Evolutionary conservation across 305 asterid species (phyloP).

Genomic region (Stenogyne calaminthoides): DNA sequence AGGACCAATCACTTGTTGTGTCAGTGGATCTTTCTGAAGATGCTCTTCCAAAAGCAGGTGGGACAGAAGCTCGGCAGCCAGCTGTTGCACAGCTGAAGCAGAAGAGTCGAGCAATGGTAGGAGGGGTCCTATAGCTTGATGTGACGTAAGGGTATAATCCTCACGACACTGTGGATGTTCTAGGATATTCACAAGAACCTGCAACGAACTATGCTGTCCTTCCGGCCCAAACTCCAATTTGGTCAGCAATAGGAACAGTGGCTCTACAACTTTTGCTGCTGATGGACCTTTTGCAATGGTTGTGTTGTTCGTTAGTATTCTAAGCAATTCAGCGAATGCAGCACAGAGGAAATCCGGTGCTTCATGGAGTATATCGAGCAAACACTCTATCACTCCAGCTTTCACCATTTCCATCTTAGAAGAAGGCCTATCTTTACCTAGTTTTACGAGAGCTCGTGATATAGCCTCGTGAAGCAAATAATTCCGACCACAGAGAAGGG

Average conservation of each 20-base stretch:
- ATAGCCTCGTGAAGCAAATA: conserved; percentile 89
- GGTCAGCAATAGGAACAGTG: conserved; percentile 72
- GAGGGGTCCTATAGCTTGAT: conserved; percentile 86
- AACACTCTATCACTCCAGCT: conserved; percentile 80
- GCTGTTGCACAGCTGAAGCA: conserved; percentile 79
- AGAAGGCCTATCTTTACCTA: conserved; percentile 94
- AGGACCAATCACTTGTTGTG: conserved; percentile 77
- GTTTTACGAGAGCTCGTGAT: conserved; percentile 92
- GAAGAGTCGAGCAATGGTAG: conserved; percentile 86
- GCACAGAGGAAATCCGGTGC: conserved; percentile 94
- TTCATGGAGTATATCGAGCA: conserved; percentile 86
- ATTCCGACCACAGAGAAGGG: conserved; percentile 78
- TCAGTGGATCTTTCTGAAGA: conserved; percentile 73
- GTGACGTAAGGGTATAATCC: conserved; percentile 74
- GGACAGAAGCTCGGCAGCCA: conserved; percentile 84
- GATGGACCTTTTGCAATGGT: conserved; percentile 96
- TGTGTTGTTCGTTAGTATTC: conserved; percentile 95
- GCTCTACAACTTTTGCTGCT: conserved; percentile 98
- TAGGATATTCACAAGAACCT: conserved; percentile 92
- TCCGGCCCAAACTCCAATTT: conserved; percentile 86
- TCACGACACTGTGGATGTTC: conserved; percentile 96
- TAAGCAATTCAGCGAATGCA: conserved; percentile 90
- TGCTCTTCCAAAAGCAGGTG: conserved; percentile 81
- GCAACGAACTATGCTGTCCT: conserved; percentile 88
- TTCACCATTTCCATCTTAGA: conserved; percentile 99